Base-by-base conservation (phyloP, 495 filamentous ascomycete genomes). In the Penicillium maclennaniae region DNA sequence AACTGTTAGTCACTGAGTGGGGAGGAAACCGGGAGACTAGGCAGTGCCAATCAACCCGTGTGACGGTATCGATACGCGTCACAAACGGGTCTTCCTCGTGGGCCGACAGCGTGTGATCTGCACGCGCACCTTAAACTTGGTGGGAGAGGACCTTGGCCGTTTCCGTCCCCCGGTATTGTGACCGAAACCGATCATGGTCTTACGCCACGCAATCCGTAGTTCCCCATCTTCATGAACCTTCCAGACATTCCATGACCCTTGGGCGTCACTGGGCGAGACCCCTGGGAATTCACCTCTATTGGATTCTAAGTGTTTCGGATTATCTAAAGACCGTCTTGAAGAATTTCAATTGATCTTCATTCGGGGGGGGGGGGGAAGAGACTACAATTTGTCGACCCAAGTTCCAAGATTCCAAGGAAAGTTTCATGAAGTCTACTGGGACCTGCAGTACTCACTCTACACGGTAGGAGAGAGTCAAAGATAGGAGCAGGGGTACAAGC, bases 161-260 rank as follows among this genome's bases (percentile, higher is more conserved):
- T 54, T 59, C 56, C 46, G 47, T 54, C 27, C 34, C 31, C 41
- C 41, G 41, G 43, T 48, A 45, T 26, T 53, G 43, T 23, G 20
- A 44, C 39, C 3, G 26, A 25, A 25, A 7, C 27, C 38, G 39
- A 39, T 50, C 43, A 42, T 0, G 27, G 38, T 49, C 47, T 37
- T 38, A 44, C 34, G 42, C 47, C 50, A 60, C 53, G 47, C 56
- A 43, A 47, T 47, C 50, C 26, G 40, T 17, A 45, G 44, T 31
- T 7, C 27, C 47, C 52, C 38, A 50, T 53, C 43, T 59, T 66
- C 63, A 55, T 61, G 63, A 67, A 67, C 51, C 63, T 67, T 67
- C 63, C 53, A 66, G 63, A 58, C 63, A 66, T 63, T 63, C 63
- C 31, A 34, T 10, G 31, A 34, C 31, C 31, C 10, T 34, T 12